Evolutionary conservation across 192 early-diverging fungal genomes (phyloP).

Genomic region (Coemansia sp.): DNA sequence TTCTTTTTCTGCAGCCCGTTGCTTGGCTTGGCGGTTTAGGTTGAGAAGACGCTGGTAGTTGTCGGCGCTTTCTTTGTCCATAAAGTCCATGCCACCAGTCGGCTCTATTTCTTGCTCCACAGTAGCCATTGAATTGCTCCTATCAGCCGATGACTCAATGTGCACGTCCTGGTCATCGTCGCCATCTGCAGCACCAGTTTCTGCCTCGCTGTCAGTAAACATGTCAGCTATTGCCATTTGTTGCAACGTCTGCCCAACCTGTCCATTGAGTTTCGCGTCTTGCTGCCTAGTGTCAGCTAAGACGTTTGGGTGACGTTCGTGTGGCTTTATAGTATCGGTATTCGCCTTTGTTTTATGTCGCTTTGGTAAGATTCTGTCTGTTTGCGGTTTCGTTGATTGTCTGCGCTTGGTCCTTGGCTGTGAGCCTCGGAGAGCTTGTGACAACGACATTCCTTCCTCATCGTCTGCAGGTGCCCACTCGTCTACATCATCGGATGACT

Average conservation of each 20-base stretch:
- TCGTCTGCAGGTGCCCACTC: conserved; percentile 18
- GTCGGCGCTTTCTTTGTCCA: conserved; percentile 48
- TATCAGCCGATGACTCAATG: too few species aligned
- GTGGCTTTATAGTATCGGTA: not conserved
- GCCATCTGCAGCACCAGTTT: not conserved
- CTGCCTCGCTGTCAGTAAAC: conserved; percentile 2
- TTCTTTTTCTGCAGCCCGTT: not conserved
- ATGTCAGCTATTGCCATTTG: not conserved
- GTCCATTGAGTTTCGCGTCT: not conserved
- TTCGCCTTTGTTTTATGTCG: not conserved
- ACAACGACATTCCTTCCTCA: not conserved
- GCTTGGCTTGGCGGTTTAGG: not conserved
- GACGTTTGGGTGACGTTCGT: not conserved
- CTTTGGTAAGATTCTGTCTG: not conserved
- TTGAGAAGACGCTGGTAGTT: conserved; percentile 37
- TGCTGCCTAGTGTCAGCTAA: not conserved
- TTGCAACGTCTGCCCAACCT: not conserved
- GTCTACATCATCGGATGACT: conserved; percentile 3
- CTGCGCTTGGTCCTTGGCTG: not conserved
- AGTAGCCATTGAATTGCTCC: not conserved
- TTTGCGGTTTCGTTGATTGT: not conserved
- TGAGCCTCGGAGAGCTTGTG: not conserved
- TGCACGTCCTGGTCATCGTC: not conserved
- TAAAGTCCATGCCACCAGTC: conserved; percentile 24
- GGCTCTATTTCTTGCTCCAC: not conserved